Percentiles rank a stretch among this genome's conserved stretches.
Evolutionary conservation across 2,329 filamentous ascomycete genomes (phyloP).

Genomic region (Akanthomyces muscarius): DNA sequence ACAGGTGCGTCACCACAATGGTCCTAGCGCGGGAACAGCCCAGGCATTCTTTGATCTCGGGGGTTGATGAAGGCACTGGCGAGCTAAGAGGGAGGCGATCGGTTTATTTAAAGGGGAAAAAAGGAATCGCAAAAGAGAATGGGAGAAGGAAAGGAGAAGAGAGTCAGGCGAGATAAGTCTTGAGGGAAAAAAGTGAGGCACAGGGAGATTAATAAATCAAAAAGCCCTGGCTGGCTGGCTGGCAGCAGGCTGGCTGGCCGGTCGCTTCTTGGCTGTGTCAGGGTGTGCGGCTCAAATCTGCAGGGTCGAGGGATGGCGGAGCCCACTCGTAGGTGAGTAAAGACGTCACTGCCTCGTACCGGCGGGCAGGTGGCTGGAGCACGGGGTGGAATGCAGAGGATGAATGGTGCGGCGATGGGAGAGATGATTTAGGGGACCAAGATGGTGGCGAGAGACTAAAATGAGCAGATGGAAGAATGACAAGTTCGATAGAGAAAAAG

Average conservation of each 20-base stretch:
- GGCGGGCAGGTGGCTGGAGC: slow-evolving; percentile 6
- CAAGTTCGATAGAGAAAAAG: neutral
- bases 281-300: slow-evolving; percentile 15
- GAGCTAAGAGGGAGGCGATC: neutral
- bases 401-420: neutral
- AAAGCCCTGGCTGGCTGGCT: neutral
- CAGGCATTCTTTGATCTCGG: neutral
- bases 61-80: neutral
- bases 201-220: slow-evolving; percentile 14
- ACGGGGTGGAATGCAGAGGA: neutral
- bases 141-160: neutral
- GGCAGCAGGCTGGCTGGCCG: neutral
- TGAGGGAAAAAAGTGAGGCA: neutral
- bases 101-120: neutral
- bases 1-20: slow-evolving; percentile 4
- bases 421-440: neutral
- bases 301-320: slow-evolving; percentile 11
- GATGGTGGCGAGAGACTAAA: neutral
- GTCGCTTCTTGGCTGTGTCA: neutral
- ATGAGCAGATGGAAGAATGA: neutral
- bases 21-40: neutral
- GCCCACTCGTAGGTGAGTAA: neutral
- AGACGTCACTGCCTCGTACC: slow-evolving; percentile 11
- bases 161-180: neutral
- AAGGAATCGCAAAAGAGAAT: neutral